Evolutionary conservation across 495 filamentous ascomycete genomes (phyloP), one percentile per base, ranked within the genome.

Genomic region (Bathelium albidoporum): DNA sequence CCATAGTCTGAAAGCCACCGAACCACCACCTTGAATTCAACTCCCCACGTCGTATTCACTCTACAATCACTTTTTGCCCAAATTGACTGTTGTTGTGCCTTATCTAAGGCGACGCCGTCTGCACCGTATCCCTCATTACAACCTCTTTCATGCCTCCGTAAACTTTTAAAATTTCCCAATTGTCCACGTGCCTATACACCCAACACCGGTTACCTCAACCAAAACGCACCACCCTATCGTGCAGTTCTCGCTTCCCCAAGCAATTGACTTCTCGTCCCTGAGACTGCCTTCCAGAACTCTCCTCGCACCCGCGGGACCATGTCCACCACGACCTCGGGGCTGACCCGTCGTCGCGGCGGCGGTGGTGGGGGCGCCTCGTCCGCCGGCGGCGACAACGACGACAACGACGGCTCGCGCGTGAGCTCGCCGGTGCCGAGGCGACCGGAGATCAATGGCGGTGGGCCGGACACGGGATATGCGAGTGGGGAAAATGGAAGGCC

Each of bases 401-500:
- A 85, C 64, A 81, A 87, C 68, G 82, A 84, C 64, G 77, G 74
- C 45, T 86, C 84, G 75, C 82, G 88, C 65, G 86, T 89, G 62
- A 82, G 82, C 66, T 90, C 88, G 10, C 88, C 88, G 43, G 78
- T 81, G 39, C 83, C 85, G 45, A 84, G 81, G 70, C 78, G 80
- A 61, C 76, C 74, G 60, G 78, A 82, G 52, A 74, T 74, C 62
- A 78, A 83, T 43, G 88, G 91, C 71, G 79, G 82, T 70, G 80
- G 79, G 31, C 88, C 91, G 70, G 94, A 96, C 75, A 95, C 92
- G 24, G 90, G 88, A 58, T 97, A 95, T 80, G 90, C 91, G 73
- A 90, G 81, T 73, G 83, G 88, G 70, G 93, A 95, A 78, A 97
- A 96, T 80, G 94, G 94, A 63, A 95, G 97, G 78, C 96, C 95